A percentile compares a stretch with the other conserved stretches of the same genome.
These are phyloP conservation scores for Malassezia dermatis DNA, from an alignment of 1,284 basidiomycete species.

Conservation along the genomic window DNA sequence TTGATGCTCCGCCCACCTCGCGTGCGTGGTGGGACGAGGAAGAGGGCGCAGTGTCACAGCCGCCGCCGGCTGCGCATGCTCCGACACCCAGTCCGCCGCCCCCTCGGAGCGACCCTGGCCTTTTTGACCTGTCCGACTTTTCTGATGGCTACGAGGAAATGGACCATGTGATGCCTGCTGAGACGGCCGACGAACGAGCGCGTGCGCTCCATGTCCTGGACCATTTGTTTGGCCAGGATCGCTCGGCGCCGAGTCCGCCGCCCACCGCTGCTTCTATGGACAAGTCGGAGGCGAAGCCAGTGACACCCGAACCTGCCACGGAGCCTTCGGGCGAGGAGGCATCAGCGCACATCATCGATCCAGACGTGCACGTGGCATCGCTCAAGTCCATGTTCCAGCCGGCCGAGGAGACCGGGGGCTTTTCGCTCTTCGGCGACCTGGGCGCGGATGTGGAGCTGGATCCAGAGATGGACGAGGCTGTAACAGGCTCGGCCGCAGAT, in stretches of 20 bases:
- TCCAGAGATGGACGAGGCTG: slow-evolving; percentile 14
- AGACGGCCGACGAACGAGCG: background rate
- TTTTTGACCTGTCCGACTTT: slow-evolving; percentile 21
- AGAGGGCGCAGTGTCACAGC: background rate
- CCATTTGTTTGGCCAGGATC: slow-evolving; percentile 49
- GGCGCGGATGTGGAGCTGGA: slow-evolving; percentile 30
- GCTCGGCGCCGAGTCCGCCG: background rate
- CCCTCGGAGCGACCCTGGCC: background rate
- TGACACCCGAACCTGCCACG: background rate
- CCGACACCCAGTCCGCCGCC: background rate
- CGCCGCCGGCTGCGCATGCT: background rate
- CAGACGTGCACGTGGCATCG: slow-evolving; percentile 21
- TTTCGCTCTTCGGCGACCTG: slow-evolving; percentile 34
- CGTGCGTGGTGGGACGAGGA: slow-evolving; percentile 5
- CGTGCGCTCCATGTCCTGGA: slow-evolving; percentile 21
- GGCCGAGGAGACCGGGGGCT: slow-evolving; percentile 24
- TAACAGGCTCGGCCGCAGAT: background rate
- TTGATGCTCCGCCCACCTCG: background rate
- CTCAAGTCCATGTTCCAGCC: slow-evolving; percentile 44
- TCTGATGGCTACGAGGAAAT: slow-evolving; percentile 40
- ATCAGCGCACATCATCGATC: background rate
- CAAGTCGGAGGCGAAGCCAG: background rate
- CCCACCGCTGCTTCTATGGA: slow-evolving; percentile 44
- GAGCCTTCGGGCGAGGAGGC: background rate
- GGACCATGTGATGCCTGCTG: background rate